A percentile compares a stretch with the other conserved stretches of the same genome.
These are phyloP conservation scores for Candida ulmi DNA, from an alignment of 805 yeast species.

Conservation along the genomic window DNA sequence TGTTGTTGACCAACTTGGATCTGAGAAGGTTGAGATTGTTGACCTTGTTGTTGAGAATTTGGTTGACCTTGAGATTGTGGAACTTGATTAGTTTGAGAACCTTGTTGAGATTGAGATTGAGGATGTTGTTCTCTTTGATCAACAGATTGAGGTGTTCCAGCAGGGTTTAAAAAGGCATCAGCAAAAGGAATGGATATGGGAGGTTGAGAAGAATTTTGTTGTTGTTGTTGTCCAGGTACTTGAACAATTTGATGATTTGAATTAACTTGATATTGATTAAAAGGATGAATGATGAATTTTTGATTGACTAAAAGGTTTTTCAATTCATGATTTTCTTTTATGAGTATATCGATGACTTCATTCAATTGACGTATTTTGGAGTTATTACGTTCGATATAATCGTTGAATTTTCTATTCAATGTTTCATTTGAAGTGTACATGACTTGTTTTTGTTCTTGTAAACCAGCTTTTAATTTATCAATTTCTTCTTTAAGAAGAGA, in stretches of 20 bases:
- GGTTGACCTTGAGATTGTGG: too few species aligned
- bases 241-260: conserved; percentile 6
- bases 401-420: conserved; percentile 18
- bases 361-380: conserved; percentile 17
- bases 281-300: conserved; percentile 24
- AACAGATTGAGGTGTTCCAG: conserved; percentile 10
- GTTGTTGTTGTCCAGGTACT: conserved; percentile 20
- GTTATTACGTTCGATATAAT: conserved; percentile 18
- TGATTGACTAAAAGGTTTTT: conserved; percentile 17
- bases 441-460: conserved; percentile 17
- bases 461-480: conserved; percentile 16
- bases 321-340: conserved; percentile 23
- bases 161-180: conserved; percentile 5
- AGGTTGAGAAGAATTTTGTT: conserved; percentile 24
- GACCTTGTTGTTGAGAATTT: too few species aligned
- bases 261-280: conserved; percentile 24
- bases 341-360: conserved; percentile 18
- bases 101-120: too few species aligned
- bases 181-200: conserved; percentile 5
- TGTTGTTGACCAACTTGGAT: too few species aligned
- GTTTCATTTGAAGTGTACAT: conserved; percentile 16
- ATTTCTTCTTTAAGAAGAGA: conserved; percentile 18
- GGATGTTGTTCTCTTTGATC: conserved; percentile 23
- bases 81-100: too few species aligned
- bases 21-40: conserved; percentile 20